Percentiles rank a stretch among this genome's conserved stretches.
Conservation (phyloP, 306 rosid species). For the Pyrus communis region DNA sequence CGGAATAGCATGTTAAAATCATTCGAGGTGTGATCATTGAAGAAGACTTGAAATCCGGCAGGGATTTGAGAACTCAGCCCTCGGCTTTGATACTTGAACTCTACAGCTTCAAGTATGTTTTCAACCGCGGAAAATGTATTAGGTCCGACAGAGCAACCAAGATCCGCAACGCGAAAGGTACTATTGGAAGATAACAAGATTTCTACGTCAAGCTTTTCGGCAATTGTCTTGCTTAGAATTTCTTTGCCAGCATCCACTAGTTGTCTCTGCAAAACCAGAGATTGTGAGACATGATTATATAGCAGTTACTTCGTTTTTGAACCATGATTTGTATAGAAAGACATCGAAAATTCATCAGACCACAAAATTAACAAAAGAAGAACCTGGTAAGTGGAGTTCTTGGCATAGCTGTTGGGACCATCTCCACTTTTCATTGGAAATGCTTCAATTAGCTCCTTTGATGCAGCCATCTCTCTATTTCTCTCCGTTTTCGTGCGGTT, state of each 20-base stretch:
- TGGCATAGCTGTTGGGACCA: constrained; percentile 31
- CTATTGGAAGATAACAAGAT: not conserved
- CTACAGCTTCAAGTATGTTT: constrained; percentile 22
- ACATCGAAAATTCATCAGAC: not conserved
- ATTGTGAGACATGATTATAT: not conserved
- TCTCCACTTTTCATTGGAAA: constrained; percentile 33
- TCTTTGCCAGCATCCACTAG: not conserved
- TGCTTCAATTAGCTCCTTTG: not conserved
- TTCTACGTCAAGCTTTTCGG: not conserved
- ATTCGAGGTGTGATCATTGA: constrained; percentile 27
- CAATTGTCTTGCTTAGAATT: constrained; percentile 6
- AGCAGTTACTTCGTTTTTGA: not conserved
- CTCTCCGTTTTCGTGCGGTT: not conserved
- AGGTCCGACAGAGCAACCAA: constrained; percentile 36
- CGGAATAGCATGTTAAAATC: constrained; percentile 27
- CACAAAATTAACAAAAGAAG: not conserved
- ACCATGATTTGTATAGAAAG: too few species aligned
- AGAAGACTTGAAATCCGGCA: constrained; percentile 17
- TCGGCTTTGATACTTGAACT: not conserved
- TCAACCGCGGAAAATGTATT: constrained; percentile 29
- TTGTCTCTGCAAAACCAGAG: not conserved
- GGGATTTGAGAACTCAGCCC: not conserved
- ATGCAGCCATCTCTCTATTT: not conserved
- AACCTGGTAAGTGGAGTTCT: constrained; percentile 29
- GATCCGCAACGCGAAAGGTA: constrained; percentile 21